Conservation (phyloP, 768 basidiomycete genomes). For the Russula vinacea region DNA sequence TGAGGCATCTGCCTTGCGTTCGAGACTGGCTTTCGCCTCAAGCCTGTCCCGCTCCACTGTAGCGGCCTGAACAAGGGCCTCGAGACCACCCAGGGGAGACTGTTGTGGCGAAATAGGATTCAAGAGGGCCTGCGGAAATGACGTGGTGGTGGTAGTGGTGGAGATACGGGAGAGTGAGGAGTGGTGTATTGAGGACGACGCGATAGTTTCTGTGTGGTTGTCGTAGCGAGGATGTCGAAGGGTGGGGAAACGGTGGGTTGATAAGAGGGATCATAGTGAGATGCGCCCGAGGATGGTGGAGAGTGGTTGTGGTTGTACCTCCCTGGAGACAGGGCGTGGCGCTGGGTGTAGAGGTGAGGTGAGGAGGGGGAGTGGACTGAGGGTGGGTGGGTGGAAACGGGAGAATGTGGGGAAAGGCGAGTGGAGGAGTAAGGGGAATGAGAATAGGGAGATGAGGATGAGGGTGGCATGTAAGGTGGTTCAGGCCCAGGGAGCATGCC, state of each 20-base stretch:
- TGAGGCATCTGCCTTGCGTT: constrained; percentile 4
- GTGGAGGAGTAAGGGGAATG: constrained; percentile 19
- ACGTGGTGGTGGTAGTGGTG: constrained; percentile 21
- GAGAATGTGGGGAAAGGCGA: constrained; percentile 21
- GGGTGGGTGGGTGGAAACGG: constrained; percentile 18
- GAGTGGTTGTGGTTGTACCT: constrained; percentile 19
- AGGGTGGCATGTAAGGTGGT: constrained; percentile 7
- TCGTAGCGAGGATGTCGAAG: constrained; percentile 14
- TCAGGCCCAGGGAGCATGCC: constrained; percentile 10
- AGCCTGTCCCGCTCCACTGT: constrained; percentile 61
- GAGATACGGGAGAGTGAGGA: constrained; percentile 23
- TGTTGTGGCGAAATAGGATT: constrained; percentile 32
- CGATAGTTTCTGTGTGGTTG: constrained; percentile 15
- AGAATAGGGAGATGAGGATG: constrained; percentile 21
- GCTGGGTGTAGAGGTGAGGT: constrained; percentile 22
- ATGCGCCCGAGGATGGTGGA: not conserved
- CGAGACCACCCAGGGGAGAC: constrained; percentile 43
- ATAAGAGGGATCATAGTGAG: constrained; percentile 16
- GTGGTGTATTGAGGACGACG: constrained; percentile 17
- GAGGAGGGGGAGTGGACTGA: constrained; percentile 21
- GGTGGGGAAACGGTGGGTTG: constrained; percentile 20
- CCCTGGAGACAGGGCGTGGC: constrained; percentile 6
- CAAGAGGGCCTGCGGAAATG: constrained; percentile 29
- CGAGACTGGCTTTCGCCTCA: constrained; percentile 32
- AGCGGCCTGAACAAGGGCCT: constrained; percentile 69